A percentile compares a stretch with the other conserved stretches of the same genome.
These are phyloP conservation scores for Biscogniauxia sp. DNA, from an alignment of 2,329 filamentous ascomycete genomes.

Conservation along the genomic window DNA sequence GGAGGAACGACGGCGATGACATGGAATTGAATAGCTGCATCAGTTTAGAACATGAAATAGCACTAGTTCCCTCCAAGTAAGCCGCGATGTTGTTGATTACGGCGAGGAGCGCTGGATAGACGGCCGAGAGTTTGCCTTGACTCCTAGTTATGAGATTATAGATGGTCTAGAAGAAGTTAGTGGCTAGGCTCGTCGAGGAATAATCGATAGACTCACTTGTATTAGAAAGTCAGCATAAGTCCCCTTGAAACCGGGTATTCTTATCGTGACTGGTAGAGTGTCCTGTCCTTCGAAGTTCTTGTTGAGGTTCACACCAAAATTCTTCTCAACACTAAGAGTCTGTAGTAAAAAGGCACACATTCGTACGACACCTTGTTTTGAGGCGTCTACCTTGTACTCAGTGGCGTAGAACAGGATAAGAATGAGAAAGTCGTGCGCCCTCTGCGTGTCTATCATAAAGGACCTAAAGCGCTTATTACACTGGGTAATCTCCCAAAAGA, in stretches of 20 bases:
- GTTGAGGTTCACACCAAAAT: conserved; percentile 87
- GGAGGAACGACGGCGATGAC: conserved; percentile 87
- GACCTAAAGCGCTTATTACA: conserved; percentile 97
- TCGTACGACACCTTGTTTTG: conserved; percentile 87
- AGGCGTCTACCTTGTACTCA: conserved; percentile 79
- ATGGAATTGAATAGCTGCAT: conserved; percentile 88
- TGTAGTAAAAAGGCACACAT: conserved; percentile 98
- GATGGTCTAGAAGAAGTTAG: conserved; percentile 63
- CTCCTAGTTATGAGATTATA: conserved; percentile 88
- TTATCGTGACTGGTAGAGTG: conserved; percentile 76
- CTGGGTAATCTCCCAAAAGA: conserved; percentile 96
- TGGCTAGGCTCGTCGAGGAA: conserved; percentile 22
- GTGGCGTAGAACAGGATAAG: conserved; percentile 90
- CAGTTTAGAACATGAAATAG: conserved; percentile 74
- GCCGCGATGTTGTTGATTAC: conserved; percentile 93
- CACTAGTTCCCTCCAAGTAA: conserved; percentile 74
- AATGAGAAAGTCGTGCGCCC: conserved; percentile 89
- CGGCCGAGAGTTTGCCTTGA: conserved; percentile 83
- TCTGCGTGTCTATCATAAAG: conserved; percentile 94
- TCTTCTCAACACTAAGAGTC: conserved; percentile 88
- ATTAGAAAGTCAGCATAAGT: conserved; percentile 93
- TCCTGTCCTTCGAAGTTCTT: conserved; percentile 87
- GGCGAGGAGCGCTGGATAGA: conserved; percentile 87
- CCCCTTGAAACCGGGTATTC: conserved; percentile 80
- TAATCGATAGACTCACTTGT: conserved; percentile 56